Evolutionary conservation across 768 basidiomycete species (phyloP).

Genomic region (Cyclocybe aegerita): DNA sequence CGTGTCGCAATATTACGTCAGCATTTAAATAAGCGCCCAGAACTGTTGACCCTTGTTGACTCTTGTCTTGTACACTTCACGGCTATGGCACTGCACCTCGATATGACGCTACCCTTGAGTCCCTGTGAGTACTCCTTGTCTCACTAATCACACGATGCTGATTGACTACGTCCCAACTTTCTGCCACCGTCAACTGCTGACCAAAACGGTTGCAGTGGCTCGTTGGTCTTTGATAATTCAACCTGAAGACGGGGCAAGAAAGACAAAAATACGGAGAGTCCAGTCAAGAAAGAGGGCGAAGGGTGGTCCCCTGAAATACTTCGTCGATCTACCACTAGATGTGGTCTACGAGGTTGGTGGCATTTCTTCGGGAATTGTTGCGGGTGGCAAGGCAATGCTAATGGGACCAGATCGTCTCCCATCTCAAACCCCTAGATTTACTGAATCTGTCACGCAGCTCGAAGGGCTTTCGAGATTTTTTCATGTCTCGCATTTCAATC

Average conservation of each 20-base stretch:
- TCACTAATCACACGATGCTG: too few species aligned
- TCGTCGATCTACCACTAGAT: conserved; percentile 7
- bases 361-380: neutral
- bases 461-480: neutral
- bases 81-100: too few species aligned
- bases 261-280: neutral
- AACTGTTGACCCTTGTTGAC: too few species aligned
- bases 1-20: too few species aligned
- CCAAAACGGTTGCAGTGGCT: neutral
- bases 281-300: neutral
- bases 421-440: neutral
- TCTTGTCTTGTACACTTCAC: too few species aligned
- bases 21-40: too few species aligned
- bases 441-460: neutral
- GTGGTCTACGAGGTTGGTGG: conserved; percentile 6
- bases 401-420: neutral
- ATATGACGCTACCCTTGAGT: too few species aligned
- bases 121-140: too few species aligned
- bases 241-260: conserved; percentile 31
- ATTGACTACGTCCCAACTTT: too few species aligned
- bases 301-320: conserved; percentile 1
- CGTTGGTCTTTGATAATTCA: conserved; percentile 38
- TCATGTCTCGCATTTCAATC: neutral
- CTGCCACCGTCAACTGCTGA: too few species aligned
- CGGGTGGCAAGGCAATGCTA: neutral